Base-by-base conservation (phyloP, 2,329 filamentous ascomycete species). In the Pseudophaeomoniella oleicola region DNA sequence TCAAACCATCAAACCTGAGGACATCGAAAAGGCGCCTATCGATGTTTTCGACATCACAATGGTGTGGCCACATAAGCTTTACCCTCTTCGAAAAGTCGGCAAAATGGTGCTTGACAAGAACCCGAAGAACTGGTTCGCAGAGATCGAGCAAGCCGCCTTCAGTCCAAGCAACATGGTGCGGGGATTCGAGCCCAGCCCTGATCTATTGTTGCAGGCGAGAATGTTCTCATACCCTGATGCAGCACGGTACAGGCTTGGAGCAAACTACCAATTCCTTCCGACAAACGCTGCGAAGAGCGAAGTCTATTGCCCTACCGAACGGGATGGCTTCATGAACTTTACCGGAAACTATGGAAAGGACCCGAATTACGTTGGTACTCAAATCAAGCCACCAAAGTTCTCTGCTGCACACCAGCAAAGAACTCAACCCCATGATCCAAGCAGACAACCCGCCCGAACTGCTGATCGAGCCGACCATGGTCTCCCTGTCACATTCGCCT, bases 41-140 rank as follows among this genome's bases (percentile, higher is more conserved):
- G 77, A 75, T 53, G 60, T 81, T 42, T 78, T 83, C 42, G 78
- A 82, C 49, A 58, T 79, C 42, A 82, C 78, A 35, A 78, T 81
- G 56, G 67, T 77, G 46, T 81, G 76, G 75, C 76, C 76, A 2
- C 71, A 79, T 40, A 59, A 55, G 15, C 66, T 77, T 33, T 71
- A 76, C 17, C 68, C 69, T 0, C 46, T 71, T 33, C 52, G 57
- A 2, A 53, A 56, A 6, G 56, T 75, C 22, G 71, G 71, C 12
- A 58, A 59, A 32, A 52, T 75, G 44, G 65, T 60, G 0, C 50
- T 75, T 9, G 66, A 71, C 45, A 54, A 56, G 35, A 73, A 72
- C 41, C 50, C 65, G 1, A 52, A 62, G 33, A 78, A 81, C 51
- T 80, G 77, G 55, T 78, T 78, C 45, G 59, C 66, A 30, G 75